Conservation (phyloP, 768 basidiomycete species). For the Stropharia rugosoannulata region DNA sequence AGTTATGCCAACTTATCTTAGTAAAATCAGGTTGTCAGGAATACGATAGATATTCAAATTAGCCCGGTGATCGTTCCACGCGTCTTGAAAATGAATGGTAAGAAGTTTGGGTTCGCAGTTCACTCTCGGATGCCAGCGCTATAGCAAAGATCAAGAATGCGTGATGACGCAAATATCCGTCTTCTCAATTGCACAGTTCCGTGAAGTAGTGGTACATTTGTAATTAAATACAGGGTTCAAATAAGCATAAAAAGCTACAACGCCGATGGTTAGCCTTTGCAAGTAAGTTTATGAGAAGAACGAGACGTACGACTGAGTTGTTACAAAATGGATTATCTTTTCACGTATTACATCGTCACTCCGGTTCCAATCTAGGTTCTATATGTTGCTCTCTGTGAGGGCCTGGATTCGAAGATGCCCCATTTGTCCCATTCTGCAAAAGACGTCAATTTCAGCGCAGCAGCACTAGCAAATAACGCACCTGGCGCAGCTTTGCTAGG, state of each 20-base stretch:
- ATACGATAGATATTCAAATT: neutral
- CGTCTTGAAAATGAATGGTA: neutral
- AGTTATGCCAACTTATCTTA: neutral
- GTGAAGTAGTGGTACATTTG: neutral
- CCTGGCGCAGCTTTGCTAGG: constrained; percentile 86
- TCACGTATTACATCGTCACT: constrained; percentile 9
- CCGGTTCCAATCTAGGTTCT: constrained; percentile 29
- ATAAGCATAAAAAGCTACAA: constrained; percentile 2
- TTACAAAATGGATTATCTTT: neutral
- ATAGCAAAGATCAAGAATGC: neutral
- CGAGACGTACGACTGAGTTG: neutral
- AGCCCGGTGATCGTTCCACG: neutral
- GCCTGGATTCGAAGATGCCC: constrained; percentile 4
- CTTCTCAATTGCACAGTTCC: neutral
- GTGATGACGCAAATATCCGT: neutral
- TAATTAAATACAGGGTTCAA: constrained; percentile 8
- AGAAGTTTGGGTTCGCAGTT: too few species aligned
- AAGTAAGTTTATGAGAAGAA: neutral
- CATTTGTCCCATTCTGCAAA: neutral
- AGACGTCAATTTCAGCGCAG: neutral
- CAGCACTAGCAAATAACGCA: constrained; percentile 24
- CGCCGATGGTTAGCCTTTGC: neutral
- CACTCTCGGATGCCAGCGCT: neutral
- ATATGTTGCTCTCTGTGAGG: constrained; percentile 26
- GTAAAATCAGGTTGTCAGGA: constrained; percentile 1